A percentile compares a stretch with the other conserved stretches of the same genome.
Conservation (phyloP, 2,329 filamentous ascomycete species). For the Colletotrichum liriopes region DNA sequence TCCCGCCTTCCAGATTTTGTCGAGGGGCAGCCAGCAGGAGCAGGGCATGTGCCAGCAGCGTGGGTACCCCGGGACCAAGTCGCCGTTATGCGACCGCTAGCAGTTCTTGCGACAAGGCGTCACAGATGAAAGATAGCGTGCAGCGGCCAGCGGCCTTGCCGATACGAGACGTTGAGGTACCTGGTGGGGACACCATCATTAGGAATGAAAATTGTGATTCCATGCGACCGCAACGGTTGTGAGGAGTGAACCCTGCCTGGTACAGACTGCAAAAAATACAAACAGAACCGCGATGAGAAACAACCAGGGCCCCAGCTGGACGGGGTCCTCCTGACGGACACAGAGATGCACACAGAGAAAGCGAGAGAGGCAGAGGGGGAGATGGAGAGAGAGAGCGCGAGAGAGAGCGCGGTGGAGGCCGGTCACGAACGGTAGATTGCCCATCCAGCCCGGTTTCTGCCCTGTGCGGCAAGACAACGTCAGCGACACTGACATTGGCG, state of each 20-base stretch:
- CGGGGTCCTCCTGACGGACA: neutral
- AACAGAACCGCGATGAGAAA: slow-evolving; percentile 5
- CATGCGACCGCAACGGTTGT: slow-evolving; percentile 17
- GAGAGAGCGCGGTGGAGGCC: neutral
- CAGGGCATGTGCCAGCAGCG: slow-evolving; percentile 36
- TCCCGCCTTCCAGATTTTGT: slow-evolving; percentile 38
- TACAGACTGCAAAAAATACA: neutral
- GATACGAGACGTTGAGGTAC: slow-evolving; percentile 40
- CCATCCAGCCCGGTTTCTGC: neutral
- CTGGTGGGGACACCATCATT: slow-evolving; percentile 22
- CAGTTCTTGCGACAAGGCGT: neutral
- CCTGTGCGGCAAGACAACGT: slow-evolving; percentile 13
- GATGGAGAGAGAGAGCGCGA: neutral
- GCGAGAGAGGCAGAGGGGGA: neutral
- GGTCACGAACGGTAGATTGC: neutral
- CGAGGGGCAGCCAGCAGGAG: slow-evolving; percentile 13
- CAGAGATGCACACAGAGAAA: neutral
- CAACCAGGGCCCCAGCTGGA: neutral
- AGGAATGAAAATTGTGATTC: slow-evolving; percentile 37
- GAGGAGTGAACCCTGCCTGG: slow-evolving; percentile 3
- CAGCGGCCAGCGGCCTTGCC: slow-evolving; percentile 5
- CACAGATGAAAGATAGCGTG: neutral
- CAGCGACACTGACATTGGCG: neutral
- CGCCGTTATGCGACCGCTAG: slow-evolving; percentile 14
- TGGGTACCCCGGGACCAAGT: slow-evolving; percentile 21